Evolutionary conservation across 2,329 filamentous ascomycete genomes (phyloP).

Genomic region (Dothideomycetes sp.): DNA sequence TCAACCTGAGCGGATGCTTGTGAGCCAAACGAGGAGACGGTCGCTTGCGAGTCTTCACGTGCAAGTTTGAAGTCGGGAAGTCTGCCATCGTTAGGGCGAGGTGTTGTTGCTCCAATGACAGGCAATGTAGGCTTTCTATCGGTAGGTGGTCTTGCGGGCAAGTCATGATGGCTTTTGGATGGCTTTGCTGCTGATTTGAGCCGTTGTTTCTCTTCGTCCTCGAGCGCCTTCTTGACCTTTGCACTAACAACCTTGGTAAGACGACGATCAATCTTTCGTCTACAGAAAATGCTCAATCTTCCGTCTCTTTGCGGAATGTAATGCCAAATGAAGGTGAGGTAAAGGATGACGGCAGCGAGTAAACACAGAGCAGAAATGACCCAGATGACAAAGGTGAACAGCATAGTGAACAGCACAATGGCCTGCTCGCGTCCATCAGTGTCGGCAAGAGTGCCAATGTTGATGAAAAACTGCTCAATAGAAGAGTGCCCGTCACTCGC

Average conservation of each 20-base stretch:
- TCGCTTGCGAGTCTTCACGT: constrained; percentile 22
- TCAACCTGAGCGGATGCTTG: background rate
- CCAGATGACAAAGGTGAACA: constrained; percentile 87
- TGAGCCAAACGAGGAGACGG: background rate
- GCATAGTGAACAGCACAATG: constrained; percentile 77
- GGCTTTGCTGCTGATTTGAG: constrained; percentile 42
- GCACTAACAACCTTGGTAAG: constrained; percentile 72
- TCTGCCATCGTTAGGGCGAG: constrained; percentile 39
- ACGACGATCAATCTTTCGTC: constrained; percentile 79
- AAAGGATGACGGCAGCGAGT: constrained; percentile 64
- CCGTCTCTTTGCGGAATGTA: constrained; percentile 78
- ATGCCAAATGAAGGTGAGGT: constrained; percentile 82
- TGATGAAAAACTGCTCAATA: constrained; percentile 69
- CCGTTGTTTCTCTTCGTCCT: constrained; percentile 54
- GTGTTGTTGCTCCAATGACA: constrained; percentile 40
- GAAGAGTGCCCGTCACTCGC: constrained; percentile 48
- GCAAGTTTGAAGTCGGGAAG: constrained; percentile 22
- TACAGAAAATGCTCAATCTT: constrained; percentile 73
- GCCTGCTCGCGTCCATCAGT: constrained; percentile 69
- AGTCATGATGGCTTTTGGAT: constrained; percentile 29
- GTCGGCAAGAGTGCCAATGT: constrained; percentile 62
- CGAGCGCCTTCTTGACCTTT: constrained; percentile 82
- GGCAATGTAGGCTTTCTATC: constrained; percentile 53
- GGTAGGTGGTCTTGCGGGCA: constrained; percentile 32
- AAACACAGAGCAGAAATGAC: constrained; percentile 65